These are phyloP conservation scores for Boletus rubropictus DNA, from an alignment of 768 basidiomycete species.

Conservation along the genomic window DNA sequence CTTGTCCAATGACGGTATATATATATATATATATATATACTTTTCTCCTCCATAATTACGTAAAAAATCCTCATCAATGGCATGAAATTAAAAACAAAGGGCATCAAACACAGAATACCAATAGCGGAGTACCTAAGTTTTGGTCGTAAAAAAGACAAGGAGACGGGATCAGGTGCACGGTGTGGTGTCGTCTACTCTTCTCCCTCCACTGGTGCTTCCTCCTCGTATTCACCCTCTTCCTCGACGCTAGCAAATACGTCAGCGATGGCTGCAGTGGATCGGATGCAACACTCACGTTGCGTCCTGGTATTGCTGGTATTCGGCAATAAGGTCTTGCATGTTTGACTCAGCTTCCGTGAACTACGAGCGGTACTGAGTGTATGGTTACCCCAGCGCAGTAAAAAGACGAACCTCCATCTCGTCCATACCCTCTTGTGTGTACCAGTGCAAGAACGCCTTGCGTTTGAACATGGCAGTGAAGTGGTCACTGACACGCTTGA, in stretches of 20 bases:
- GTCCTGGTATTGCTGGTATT: conserved; percentile 96
- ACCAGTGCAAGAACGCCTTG: conserved; percentile 99
- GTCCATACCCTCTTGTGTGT: conserved; percentile 99
- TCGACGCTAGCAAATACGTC: conserved; percentile 51
- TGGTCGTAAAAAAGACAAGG: conserved; percentile 26
- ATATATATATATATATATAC: too few species aligned
- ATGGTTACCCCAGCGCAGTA: neutral
- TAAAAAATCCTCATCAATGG: conserved; percentile 28
- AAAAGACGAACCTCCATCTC: conserved; percentile 74
- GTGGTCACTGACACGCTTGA: conserved; percentile 98
- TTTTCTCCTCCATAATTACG: too few species aligned
- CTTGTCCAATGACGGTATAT: conserved; percentile 3
- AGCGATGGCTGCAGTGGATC: conserved; percentile 7
- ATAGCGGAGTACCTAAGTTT: conserved; percentile 34
- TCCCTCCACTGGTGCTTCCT: conserved; percentile 60
- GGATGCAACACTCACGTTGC: conserved; percentile 70
- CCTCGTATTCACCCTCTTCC: conserved; percentile 87
- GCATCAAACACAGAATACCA: conserved; percentile 29
- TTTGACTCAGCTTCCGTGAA: conserved; percentile 99
- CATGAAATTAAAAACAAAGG: conserved; percentile 30
- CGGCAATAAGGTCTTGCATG: conserved; percentile 98
- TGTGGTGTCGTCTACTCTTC: conserved; percentile 40
- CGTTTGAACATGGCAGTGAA: conserved; percentile 99
- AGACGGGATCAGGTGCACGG: conserved; percentile 9
- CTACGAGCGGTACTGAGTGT: conserved; percentile 27